Conservation (phyloP, 129 eudicot genomes). For the Rutidosis leptorrhynchoides region DNA sequence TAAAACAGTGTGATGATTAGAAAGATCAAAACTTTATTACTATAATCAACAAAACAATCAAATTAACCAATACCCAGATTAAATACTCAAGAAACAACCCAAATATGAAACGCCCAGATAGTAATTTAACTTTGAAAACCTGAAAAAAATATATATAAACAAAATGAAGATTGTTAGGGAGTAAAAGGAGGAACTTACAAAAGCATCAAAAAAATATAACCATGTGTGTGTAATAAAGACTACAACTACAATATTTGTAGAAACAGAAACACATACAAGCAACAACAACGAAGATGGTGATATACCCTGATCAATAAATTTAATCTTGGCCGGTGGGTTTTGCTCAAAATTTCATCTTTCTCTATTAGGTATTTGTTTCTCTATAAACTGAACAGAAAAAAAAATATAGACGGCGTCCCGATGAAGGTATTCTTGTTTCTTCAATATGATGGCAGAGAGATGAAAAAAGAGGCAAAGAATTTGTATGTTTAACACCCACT, state of each 20-base stretch:
- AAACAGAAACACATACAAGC: slow-evolving; percentile 18
- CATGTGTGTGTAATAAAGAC: slow-evolving; percentile 3
- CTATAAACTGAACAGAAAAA: slow-evolving; percentile 8
- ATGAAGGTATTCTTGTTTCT: slow-evolving; percentile 39
- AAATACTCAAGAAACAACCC: slow-evolving; percentile 18
- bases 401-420: slow-evolving; percentile 31
- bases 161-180: slow-evolving; percentile 20
- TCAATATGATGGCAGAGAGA: slow-evolving; percentile 17
- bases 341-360: slow-evolving; percentile 12
- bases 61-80: slow-evolving; percentile 19
- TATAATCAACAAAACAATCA: slow-evolving; percentile 8
- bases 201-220: slow-evolving; percentile 26
- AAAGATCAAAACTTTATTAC: slow-evolving; percentile 27
- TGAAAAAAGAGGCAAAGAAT: slow-evolving; percentile 13
- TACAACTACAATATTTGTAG: neutral
- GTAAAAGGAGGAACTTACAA: slow-evolving; percentile 27
- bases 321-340: slow-evolving; percentile 16
- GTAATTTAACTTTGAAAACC: slow-evolving; percentile 25
- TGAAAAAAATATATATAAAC: neutral
- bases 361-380: slow-evolving; percentile 8
- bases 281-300: slow-evolving; percentile 15
- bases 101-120: slow-evolving; percentile 28
- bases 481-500: slow-evolving; percentile 15
- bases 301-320: slow-evolving; percentile 19
- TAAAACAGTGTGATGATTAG: slow-evolving; percentile 27